These are phyloP conservation scores for Cladophialophora carrionii DNA, from an alignment of 2,329 filamentous ascomycete species.

Conservation along the genomic window DNA sequence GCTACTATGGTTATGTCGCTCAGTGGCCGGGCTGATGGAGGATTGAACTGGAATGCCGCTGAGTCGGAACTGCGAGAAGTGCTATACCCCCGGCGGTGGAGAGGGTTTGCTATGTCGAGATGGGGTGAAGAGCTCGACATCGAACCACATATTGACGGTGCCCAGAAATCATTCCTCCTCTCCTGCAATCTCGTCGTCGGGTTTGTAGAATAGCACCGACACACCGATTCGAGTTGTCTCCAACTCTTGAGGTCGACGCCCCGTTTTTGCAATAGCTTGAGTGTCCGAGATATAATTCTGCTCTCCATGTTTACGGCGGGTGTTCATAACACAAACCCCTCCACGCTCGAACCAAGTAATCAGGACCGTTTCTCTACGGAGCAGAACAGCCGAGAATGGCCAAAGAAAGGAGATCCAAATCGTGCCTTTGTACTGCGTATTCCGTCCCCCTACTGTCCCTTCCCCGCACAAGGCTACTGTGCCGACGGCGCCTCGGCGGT, in stretches of 20 bases:
- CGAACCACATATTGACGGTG: not conserved
- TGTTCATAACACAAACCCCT: not conserved
- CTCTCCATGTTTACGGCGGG: not conserved
- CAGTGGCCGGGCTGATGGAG: constrained; percentile 41
- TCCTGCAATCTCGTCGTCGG: not conserved
- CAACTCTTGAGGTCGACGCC: not conserved
- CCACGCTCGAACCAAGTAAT: not conserved
- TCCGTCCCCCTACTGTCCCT: not conserved
- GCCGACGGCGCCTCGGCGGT: not conserved
- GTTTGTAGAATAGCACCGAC: not conserved
- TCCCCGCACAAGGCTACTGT: not conserved
- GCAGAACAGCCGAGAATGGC: not conserved
- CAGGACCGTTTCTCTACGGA: not conserved
- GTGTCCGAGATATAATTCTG: not conserved
- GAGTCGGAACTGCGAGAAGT: not conserved
- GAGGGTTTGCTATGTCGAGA: not conserved
- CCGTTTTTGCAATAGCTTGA: not conserved
- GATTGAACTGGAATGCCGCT: constrained; percentile 28
- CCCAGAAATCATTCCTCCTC: not conserved
- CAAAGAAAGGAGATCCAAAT: not conserved
- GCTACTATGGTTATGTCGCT: constrained; percentile 57
- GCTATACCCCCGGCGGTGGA: not conserved
- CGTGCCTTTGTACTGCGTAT: not conserved
- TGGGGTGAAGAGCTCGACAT: not conserved
- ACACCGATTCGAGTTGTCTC: not conserved